A percentile compares a stretch with the other conserved stretches of the same genome.
phyloP scores from a whole-genome alignment of 257 asterid genomes.

The Parsonsia alboflavescens region DNA sequence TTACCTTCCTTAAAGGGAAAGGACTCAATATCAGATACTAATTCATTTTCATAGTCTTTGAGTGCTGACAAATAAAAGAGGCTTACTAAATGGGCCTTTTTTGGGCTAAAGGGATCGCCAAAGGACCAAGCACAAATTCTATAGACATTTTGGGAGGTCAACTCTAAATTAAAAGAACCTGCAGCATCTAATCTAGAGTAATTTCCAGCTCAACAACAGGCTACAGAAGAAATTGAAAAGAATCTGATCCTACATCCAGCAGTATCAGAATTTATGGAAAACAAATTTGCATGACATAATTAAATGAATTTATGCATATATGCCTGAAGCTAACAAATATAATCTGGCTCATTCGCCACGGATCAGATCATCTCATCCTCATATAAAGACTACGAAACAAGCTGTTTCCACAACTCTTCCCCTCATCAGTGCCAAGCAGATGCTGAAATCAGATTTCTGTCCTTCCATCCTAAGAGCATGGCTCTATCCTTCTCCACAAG shows the following conservation, averaged over 20 bases:
- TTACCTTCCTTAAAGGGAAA: no score
- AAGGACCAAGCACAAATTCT: no score
- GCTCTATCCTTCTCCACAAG: constrained; percentile 75
- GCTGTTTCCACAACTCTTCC: not conserved
- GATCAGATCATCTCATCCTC: not conserved
- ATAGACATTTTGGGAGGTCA: no score
- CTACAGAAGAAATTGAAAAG: not conserved
- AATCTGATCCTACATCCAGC: not conserved
- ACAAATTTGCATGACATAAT: constrained; percentile 9
- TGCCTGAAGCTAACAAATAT: not conserved
- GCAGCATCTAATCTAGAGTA: not conserved
- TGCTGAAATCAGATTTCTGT: constrained; percentile 73
- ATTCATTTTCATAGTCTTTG: no score
- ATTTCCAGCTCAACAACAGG: not conserved
- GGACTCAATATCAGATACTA: no score
- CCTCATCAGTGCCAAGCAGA: constrained; percentile 71
- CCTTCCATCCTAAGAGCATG: constrained; percentile 85
- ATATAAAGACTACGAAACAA: constrained; percentile 3
- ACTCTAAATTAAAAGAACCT: no score
- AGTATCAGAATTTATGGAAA: not conserved
- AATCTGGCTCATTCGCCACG: not conserved
- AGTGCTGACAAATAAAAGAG: not conserved
- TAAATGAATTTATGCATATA: not conserved
- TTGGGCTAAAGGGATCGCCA: no score
- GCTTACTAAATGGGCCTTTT: no score